Evolutionary conservation across 169 alveolate species (phyloP).

Genomic region (Plasmodium berghei): DNA sequence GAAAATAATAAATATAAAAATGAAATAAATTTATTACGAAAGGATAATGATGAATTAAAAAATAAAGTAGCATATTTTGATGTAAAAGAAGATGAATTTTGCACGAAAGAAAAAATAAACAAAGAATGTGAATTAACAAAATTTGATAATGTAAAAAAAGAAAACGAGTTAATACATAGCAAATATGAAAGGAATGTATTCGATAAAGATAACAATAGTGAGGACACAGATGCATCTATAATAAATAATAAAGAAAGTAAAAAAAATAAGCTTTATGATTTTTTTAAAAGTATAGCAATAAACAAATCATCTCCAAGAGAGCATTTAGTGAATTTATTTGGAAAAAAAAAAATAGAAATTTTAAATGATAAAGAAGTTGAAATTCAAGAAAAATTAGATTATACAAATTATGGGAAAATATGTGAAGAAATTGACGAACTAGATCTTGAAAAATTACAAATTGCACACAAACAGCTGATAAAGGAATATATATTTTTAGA

Average conservation of each 20-base stretch:
- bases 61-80: neutral
- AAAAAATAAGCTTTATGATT: too few species aligned
- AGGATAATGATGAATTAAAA: neutral
- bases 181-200: too few species aligned
- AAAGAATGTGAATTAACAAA: too few species aligned
- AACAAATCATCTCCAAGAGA: neutral
- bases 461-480: slow-evolving; percentile 6
- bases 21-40: neutral
- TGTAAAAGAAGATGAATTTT: neutral
- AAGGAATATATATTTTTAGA: slow-evolving; percentile 13
- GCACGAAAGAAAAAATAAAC: too few species aligned
- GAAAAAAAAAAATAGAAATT: neutral
- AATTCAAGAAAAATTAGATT: neutral
- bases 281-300: too few species aligned
- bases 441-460: slow-evolving; percentile 6
- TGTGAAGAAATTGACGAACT: slow-evolving; percentile 5
- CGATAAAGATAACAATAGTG: too few species aligned
- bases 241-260: too few species aligned
- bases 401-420: slow-evolving; percentile 15
- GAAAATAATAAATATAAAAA: neutral
- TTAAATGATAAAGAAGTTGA: neutral
- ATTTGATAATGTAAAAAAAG: too few species aligned
- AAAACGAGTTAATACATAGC: too few species aligned
- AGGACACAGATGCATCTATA: too few species aligned
- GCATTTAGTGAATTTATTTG: neutral